A percentile compares a stretch with the other conserved stretches of the same genome.
These are phyloP conservation scores for Mycosarcoma maydis DNA, from an alignment of 1,284 basidiomycete species.

Conservation along the genomic window DNA sequence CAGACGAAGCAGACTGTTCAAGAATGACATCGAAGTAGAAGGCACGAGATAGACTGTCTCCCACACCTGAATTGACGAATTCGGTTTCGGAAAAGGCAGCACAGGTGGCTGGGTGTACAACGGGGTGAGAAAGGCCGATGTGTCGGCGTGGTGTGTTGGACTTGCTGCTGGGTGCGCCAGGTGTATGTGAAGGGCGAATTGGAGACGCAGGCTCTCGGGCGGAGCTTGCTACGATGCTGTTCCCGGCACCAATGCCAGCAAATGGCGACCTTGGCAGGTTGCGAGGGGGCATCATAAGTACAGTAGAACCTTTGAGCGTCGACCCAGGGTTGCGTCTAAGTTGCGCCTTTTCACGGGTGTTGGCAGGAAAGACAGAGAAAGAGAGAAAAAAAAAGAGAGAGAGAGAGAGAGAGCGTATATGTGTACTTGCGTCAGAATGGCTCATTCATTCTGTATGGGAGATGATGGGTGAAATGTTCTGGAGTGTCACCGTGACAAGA, in stretches of 20 bases:
- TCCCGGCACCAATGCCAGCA: constrained; percentile 32
- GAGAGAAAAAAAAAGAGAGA: no score
- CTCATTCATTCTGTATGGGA: no score
- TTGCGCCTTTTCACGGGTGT: not conserved
- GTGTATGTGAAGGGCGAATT: constrained; percentile 1
- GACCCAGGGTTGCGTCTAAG: not conserved
- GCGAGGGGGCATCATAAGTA: constrained; percentile 24
- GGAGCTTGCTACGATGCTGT: constrained; percentile 22
- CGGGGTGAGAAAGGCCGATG: constrained; percentile 9
- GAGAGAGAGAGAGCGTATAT: no score
- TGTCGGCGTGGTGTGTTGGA: constrained; percentile 1
- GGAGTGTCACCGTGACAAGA: no score
- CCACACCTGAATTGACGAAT: constrained; percentile 28
- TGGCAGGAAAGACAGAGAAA: no score
- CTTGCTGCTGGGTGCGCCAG: constrained; percentile 1
- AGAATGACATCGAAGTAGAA: constrained; percentile 53
- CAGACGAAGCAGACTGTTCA: constrained; percentile 22
- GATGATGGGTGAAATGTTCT: no score
- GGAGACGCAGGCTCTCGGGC: constrained; percentile 19
- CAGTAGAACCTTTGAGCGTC: not conserved
- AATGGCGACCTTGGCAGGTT: constrained; percentile 29
- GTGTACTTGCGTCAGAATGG: no score
- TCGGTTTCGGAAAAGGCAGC: constrained; percentile 13
- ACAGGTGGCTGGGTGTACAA: constrained; percentile 1
- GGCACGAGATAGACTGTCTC: constrained; percentile 43